Conservation (phyloP, 2,329 filamentous ascomycete genomes). For the Trichoderma oligosporum region DNA sequence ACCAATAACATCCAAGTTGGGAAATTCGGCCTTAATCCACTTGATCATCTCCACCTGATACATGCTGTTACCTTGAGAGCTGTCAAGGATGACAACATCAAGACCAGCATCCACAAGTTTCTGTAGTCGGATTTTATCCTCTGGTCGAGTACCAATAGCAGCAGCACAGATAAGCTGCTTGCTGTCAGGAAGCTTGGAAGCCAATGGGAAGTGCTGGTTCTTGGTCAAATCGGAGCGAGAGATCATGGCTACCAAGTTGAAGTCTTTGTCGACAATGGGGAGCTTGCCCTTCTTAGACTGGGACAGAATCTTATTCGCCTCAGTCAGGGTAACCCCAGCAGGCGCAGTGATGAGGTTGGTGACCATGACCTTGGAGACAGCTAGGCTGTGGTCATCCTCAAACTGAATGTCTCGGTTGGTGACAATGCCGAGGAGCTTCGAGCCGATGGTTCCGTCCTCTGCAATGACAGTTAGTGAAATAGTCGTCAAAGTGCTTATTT, state of each 20-base stretch:
- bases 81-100: constrained; percentile 93
- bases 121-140: constrained; percentile 82
- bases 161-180: constrained; percentile 97
- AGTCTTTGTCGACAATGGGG: constrained; percentile 78
- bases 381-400: constrained; percentile 67
- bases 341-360: constrained; percentile 87
- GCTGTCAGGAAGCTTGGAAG: constrained; percentile 92
- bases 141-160: constrained; percentile 89
- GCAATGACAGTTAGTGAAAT: constrained; percentile 22
- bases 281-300: constrained; percentile 98
- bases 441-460: constrained; percentile 91
- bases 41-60: constrained; percentile 99
- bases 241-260: constrained; percentile 87
- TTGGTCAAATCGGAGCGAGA: constrained; percentile 96
- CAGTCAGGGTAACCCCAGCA: constrained; percentile 74
- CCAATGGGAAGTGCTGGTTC: constrained; percentile 94
- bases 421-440: constrained; percentile 94
- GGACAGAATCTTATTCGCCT: constrained; percentile 90
- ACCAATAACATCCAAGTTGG: constrained; percentile 86
- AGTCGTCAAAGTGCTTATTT: not conserved
- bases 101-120: constrained; percentile 91
- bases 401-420: constrained; percentile 98
- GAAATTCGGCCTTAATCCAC: constrained; percentile 85
- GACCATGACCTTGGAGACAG: constrained; percentile 90
- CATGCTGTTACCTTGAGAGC: constrained; percentile 96